These are phyloP conservation scores for Elymus sibiricus DNA, from an alignment of 176 grass and related monocot species.

Conservation along the genomic window DNA sequence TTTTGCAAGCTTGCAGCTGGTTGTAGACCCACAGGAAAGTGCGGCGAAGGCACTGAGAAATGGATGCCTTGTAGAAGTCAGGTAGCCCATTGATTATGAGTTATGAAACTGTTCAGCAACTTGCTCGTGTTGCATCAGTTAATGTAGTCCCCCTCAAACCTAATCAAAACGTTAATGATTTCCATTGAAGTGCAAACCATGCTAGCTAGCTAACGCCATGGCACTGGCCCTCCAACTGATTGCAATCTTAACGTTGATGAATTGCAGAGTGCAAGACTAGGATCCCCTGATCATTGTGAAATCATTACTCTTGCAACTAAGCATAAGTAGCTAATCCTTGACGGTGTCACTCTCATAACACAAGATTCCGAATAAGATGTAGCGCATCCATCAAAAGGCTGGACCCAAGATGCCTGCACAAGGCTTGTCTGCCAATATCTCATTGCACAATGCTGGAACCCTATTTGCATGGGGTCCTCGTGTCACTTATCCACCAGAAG, in stretches of 20 bases:
- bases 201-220: background rate
- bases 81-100: background rate
- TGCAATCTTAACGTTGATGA: background rate
- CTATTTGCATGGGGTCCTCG: background rate
- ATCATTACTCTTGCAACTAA: background rate
- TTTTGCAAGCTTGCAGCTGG: background rate
- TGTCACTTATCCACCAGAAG: background rate
- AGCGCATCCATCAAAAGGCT: background rate
- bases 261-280: background rate
- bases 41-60: background rate
- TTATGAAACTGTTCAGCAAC: constrained; percentile 3
- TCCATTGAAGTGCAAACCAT: background rate
- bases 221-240: background rate
- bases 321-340: background rate
- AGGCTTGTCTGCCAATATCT: background rate
- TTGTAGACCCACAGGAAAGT: background rate
- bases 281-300: constrained; percentile 13
- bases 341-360: background rate
- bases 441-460: background rate
- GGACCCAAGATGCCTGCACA: constrained; percentile 7
- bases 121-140: background rate
- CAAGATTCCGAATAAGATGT: background rate
- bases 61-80: background rate
- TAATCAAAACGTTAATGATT: background rate
- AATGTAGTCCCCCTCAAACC: background rate